These are phyloP conservation scores for Triticum timopheevii DNA, from an alignment of 176 grass and related monocot species.

Conservation along the genomic window DNA sequence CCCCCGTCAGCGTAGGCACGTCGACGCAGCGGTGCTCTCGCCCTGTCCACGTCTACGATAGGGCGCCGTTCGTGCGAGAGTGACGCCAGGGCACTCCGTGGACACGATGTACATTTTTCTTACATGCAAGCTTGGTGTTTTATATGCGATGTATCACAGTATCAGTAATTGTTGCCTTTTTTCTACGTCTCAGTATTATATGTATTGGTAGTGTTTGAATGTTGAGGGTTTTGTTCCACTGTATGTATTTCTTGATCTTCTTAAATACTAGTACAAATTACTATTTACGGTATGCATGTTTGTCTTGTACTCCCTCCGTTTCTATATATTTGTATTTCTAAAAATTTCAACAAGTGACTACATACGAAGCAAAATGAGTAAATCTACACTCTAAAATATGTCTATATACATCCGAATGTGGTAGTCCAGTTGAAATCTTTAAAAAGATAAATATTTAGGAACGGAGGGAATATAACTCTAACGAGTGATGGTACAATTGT, in stretches of 20 bases:
- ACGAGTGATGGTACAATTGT: too few species aligned
- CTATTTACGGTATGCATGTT: too few species aligned
- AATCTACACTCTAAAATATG: too few species aligned
- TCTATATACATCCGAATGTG: too few species aligned
- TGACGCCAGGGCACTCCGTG: background rate
- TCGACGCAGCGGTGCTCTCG: background rate
- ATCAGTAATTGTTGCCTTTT: background rate
- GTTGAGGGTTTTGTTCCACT: background rate
- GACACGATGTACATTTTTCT: background rate
- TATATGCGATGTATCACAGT: background rate
- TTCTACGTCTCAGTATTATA: background rate
- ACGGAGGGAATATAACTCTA: too few species aligned
- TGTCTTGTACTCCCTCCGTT: too few species aligned
- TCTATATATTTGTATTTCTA: too few species aligned
- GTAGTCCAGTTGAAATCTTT: too few species aligned
- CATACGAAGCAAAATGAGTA: too few species aligned
- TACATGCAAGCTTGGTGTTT: background rate
- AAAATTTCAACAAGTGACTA: too few species aligned
- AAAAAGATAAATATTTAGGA: too few species aligned
- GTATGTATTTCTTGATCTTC: background rate
- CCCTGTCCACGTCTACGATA: background rate
- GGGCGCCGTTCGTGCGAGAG: background rate
- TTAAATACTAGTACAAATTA: too few species aligned
- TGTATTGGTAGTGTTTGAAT: background rate
- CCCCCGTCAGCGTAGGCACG: slow-evolving; percentile 7